Conservation (phyloP, 2,329 filamentous ascomycete genomes). For the Aureobasidium leucospermi region DNA sequence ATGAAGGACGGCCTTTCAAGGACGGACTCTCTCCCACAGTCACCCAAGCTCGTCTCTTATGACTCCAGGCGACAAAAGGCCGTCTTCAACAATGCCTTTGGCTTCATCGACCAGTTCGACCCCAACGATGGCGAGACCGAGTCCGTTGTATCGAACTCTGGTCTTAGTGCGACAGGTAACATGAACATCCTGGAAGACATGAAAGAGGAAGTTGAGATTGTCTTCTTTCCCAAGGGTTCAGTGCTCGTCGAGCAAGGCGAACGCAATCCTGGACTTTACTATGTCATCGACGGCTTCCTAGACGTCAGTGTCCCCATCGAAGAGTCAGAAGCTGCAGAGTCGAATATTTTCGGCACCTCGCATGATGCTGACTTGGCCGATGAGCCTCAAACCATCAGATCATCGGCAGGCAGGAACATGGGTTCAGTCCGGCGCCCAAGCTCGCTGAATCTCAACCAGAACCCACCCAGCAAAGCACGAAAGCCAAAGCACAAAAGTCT, state of each 20-base stretch:
- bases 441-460: not conserved
- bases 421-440: not conserved
- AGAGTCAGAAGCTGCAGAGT: conserved; percentile 44
- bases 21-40: conserved; percentile 71
- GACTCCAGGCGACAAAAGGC: conserved; percentile 76
- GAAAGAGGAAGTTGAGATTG: conserved; percentile 89
- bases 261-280: conserved; percentile 92
- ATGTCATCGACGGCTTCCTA: conserved; percentile 93
- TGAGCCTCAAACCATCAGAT: conserved; percentile 6
- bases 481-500: conserved; percentile 52
- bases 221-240: conserved; percentile 91
- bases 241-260: conserved; percentile 95
- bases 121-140: conserved; percentile 79
- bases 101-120: conserved; percentile 81
- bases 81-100: conserved; percentile 80
- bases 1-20: conserved; percentile 59
- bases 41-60: conserved; percentile 74
- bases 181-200: conserved; percentile 71
- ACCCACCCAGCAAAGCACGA: conserved; percentile 15
- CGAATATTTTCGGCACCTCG: conserved; percentile 38
- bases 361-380: conserved; percentile 23
- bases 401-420: not conserved
- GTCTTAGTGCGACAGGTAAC: conserved; percentile 48
- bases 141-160: conserved; percentile 53
- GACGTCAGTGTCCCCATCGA: conserved; percentile 81